A percentile compares a stretch with the other conserved stretches of the same genome.
Conservation (phyloP, 148 eudicot species). For the Tetragonia tetragonoides region DNA sequence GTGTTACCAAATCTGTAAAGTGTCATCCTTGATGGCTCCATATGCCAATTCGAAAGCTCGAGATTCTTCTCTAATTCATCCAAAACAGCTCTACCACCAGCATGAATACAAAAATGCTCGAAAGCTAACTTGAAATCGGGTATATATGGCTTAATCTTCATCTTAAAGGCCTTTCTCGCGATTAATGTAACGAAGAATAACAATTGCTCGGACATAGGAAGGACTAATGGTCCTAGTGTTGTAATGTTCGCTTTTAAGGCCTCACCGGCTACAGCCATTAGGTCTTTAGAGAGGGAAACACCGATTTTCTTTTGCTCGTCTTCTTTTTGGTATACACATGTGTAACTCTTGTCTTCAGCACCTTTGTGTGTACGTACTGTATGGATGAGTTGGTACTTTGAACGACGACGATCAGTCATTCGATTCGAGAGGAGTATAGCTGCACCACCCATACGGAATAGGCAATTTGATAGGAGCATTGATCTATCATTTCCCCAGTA, state of each 20-base stretch:
- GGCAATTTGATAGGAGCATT: slow-evolving; percentile 42
- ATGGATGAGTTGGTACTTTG: slow-evolving; percentile 45
- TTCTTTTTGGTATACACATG: slow-evolving; percentile 41
- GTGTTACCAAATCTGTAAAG: slow-evolving; percentile 45
- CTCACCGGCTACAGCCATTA: slow-evolving; percentile 50
- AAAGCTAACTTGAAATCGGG: slow-evolving; percentile 45
- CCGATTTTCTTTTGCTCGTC: slow-evolving; percentile 28
- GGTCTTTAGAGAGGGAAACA: slow-evolving; percentile 43
- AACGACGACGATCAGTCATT: slow-evolving; percentile 28
- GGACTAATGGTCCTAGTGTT: slow-evolving; percentile 41
- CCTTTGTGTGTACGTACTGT: slow-evolving; percentile 47
- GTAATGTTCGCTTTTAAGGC: slow-evolving; percentile 49
- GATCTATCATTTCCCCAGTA: slow-evolving; percentile 48
- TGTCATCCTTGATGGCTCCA: slow-evolving; percentile 52
- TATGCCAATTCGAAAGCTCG: slow-evolving; percentile 37
- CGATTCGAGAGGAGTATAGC: slow-evolving; percentile 42
- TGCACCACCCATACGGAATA: slow-evolving; percentile 51
- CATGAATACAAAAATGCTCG: slow-evolving; percentile 47
- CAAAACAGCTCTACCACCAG: slow-evolving; percentile 44
- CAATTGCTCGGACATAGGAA: slow-evolving; percentile 42
- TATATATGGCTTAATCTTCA: slow-evolving; percentile 43
- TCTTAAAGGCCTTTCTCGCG: slow-evolving; percentile 30
- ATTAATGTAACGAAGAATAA: slow-evolving; percentile 34
- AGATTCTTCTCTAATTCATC: slow-evolving; percentile 44
- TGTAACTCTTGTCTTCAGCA: slow-evolving; percentile 37